These are phyloP conservation scores for Myxozyma melibiosi DNA, from an alignment of 805 yeast genomes.

Conservation along the genomic window DNA sequence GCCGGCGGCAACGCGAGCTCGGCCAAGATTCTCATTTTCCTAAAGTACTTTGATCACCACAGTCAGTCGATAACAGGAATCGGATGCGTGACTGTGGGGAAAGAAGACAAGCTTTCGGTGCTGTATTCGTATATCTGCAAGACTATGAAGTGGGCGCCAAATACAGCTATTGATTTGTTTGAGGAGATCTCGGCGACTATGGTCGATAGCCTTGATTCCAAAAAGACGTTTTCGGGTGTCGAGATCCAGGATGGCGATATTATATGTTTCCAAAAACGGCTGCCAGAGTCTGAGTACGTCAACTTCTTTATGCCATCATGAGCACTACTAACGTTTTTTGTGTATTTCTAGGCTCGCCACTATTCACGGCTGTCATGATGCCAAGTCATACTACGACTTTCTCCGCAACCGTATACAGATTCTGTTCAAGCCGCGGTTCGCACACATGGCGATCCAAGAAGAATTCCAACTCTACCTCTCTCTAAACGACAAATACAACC, in stretches of 20 bases:
- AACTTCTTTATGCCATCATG: not conserved
- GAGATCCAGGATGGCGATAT: slow-evolving; percentile 45
- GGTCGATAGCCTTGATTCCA: slow-evolving; percentile 39
- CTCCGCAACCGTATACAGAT: slow-evolving; percentile 40
- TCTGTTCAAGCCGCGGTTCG: slow-evolving; percentile 36
- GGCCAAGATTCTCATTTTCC: slow-evolving; percentile 37
- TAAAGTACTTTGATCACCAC: slow-evolving; percentile 68
- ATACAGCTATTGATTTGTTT: slow-evolving; percentile 36
- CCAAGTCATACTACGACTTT: slow-evolving; percentile 39
- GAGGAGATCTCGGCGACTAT: slow-evolving; percentile 45
- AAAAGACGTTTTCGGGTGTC: slow-evolving; percentile 38
- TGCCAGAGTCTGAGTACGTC: slow-evolving; percentile 32
- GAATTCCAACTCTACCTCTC: slow-evolving; percentile 63
- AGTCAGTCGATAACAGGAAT: slow-evolving; percentile 63
- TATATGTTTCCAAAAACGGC: slow-evolving; percentile 40
- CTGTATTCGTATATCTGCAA: slow-evolving; percentile 36
- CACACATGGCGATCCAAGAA: slow-evolving; percentile 38
- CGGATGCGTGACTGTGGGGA: slow-evolving; percentile 58
- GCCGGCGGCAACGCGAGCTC: slow-evolving; percentile 26
- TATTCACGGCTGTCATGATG: slow-evolving; percentile 20
- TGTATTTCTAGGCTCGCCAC: not conserved
- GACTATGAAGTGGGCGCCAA: slow-evolving; percentile 39
- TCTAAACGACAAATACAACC: slow-evolving; percentile 57
- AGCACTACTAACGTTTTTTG: not conserved
- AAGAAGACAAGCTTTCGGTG: slow-evolving; percentile 48